Base-by-base conservation (phyloP, 148 eudicot genomes). In the Vaccinium vitisidaea region DNA sequence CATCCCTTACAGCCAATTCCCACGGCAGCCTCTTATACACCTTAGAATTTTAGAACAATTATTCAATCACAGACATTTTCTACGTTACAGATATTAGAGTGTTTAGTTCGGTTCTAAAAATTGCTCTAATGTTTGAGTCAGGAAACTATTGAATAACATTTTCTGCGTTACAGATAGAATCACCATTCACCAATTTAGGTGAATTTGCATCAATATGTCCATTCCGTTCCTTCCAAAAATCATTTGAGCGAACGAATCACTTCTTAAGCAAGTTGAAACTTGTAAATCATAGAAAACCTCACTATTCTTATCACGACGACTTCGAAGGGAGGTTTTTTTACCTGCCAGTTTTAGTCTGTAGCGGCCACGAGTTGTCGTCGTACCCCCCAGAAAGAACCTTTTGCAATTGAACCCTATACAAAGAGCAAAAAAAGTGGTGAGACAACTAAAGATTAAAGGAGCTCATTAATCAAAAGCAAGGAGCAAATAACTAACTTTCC, bases 321-420 rank as follows among this genome's bases (percentile, higher is more conserved):
- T 12, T 23, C 69, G 14, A 84, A 67, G 49, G 11, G 19, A 23
- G 6, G 74, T 69, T 65, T 27, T 84, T 74, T 23, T 84, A 96
- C 98, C 96, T 88, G 92, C 96, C 98, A 76, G 92, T 92, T 89
- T 94, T 96, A 78, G 91, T 93, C 84, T 93, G 95, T 80, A 96
- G 87, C 49, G 98, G 86, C 98, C 98, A 96, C 11, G 90, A 49
- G 84, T 89, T 90, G 82, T 95, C 98, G 75, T 95, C 98, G 80
- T 85, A 95, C 11, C 98, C 98, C 77, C 88, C 86, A 12, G 87
- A 88, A 70, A 95, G 93, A 85, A 90, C 98, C 87, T 93, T 94
- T 70, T 94, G 93, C 71, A 95, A 82, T 83, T 91, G 96, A 88
- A 92, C 77, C 89, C 98, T 95, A 82, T 95, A 82, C 2, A 82